Evolutionary conservation across 345 rosid genomes (phyloP).

Genomic region (Kandelia obovata): DNA sequence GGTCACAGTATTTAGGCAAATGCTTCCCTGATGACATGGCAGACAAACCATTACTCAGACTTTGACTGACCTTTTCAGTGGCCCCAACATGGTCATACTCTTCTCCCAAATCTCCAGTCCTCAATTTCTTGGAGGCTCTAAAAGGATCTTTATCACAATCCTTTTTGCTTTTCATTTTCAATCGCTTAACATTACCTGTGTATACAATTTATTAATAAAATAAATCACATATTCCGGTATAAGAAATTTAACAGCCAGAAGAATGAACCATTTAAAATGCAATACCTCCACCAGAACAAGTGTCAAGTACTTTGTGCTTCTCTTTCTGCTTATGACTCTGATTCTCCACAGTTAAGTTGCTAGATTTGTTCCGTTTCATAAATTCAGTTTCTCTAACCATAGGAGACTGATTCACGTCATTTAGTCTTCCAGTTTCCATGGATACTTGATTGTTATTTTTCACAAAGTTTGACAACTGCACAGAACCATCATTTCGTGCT

Average conservation of each 20-base stretch:
- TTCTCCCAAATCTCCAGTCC: neutral
- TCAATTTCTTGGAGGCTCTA: constrained; percentile 6
- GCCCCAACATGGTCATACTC: constrained; percentile 37
- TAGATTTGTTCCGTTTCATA: constrained; percentile 25
- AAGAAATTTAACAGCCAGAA: constrained; percentile 5
- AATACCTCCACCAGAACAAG: constrained; percentile 62
- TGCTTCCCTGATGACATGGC: constrained; percentile 42
- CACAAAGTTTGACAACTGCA: constrained; percentile 32
- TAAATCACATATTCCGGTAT: constrained; percentile 12
- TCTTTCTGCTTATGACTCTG: constrained; percentile 48
- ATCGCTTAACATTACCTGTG: constrained; percentile 4
- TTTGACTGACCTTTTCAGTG: constrained; percentile 40
- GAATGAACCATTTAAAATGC: constrained; percentile 16
- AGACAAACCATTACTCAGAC: constrained; percentile 48
- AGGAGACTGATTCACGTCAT: constrained; percentile 34
- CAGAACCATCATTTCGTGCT: constrained; percentile 32
- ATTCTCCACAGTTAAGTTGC: constrained; percentile 38
- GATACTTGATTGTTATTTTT: constrained; percentile 43
- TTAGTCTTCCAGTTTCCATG: constrained; percentile 30
- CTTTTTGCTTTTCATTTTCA: neutral
- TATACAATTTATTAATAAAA: neutral
- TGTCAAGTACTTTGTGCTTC: constrained; percentile 42
- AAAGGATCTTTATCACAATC: constrained; percentile 2
- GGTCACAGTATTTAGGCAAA: constrained; percentile 35
- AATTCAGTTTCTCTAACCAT: constrained; percentile 42